phyloP scores from a whole-genome alignment of 345 rosid species.

The Noccaea bulbosa region DNA sequence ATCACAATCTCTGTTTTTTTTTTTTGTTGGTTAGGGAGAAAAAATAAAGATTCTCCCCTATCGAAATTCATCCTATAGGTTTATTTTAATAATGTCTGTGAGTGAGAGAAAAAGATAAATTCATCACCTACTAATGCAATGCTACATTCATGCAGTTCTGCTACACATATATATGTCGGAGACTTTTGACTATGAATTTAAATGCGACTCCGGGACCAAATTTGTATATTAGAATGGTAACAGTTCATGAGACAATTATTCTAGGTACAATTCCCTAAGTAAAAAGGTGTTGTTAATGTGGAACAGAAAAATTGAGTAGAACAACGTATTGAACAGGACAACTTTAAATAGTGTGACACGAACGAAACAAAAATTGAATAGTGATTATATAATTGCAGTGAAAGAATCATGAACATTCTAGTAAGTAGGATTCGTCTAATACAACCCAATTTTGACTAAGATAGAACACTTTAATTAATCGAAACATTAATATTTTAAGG shows the following conservation, averaged over 20 bases:
- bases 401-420: too few relatives aligned
- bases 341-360: too few relatives aligned
- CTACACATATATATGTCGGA: slow-evolving; percentile 28
- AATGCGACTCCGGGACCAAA: slow-evolving; percentile 4
- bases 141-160: slow-evolving; percentile 25
- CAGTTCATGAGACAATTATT: not conserved
- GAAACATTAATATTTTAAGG: not conserved
- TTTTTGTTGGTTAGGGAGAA: not conserved
- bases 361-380: too few relatives aligned
- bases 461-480: too few relatives aligned
- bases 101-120: not conserved
- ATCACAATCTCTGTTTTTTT: slow-evolving; percentile 31
- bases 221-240: not conserved
- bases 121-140: not conserved
- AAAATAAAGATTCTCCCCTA: slow-evolving; percentile 25
- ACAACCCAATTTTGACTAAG: not conserved
- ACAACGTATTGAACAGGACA: too few relatives aligned
- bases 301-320: too few relatives aligned
- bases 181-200: slow-evolving; percentile 14
- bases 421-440: too few relatives aligned
- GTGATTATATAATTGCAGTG: too few relatives aligned
- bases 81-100: slow-evolving; percentile 13
- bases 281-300: too few relatives aligned
- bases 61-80: slow-evolving; percentile 4
- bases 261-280: too few relatives aligned